Percentiles rank a stretch among this genome's conserved stretches.
These are phyloP conservation scores for Hygrophorus russula DNA, from an alignment of 768 basidiomycete species.

Conservation along the genomic window DNA sequence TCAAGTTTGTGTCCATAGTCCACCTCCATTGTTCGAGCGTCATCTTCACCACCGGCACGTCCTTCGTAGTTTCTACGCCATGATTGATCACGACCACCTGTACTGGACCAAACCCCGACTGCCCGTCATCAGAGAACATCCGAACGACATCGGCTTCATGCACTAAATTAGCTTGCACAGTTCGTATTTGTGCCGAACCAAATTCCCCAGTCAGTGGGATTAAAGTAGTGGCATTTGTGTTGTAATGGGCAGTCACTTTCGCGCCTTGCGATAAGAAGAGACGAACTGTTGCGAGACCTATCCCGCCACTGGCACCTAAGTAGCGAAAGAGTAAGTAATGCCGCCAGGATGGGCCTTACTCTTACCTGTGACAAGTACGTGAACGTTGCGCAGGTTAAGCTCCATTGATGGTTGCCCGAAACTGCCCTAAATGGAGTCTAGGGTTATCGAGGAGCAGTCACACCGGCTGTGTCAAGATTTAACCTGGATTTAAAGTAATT, in stretches of 20 bases:
- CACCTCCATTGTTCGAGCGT: conserved; percentile 49
- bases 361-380: conserved; percentile 60
- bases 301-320: conserved; percentile 64
- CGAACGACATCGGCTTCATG: conserved; percentile 39
- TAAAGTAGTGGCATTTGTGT: conserved; percentile 35
- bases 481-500: no score
- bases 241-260: conserved; percentile 62
- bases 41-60: conserved; percentile 45
- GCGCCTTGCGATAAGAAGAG: conserved; percentile 61
- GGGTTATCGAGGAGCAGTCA: no score
- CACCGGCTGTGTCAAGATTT: no score
- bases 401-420: no score
- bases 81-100: conserved; percentile 57
- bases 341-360: background rate
- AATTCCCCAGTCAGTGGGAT: conserved; percentile 27
- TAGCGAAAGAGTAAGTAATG: background rate
- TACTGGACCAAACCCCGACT: conserved; percentile 33
- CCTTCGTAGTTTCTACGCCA: conserved; percentile 34
- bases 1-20: conserved; percentile 54
- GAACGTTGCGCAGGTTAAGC: conserved; percentile 44
- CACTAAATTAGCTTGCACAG: conserved; percentile 48
- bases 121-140: conserved; percentile 35
- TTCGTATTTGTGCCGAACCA: conserved; percentile 20
- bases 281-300: conserved; percentile 51
- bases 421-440: no score